phyloP scores from a whole-genome alignment of 2,329 filamentous ascomycete species.

The Verticillium alfalfae region DNA sequence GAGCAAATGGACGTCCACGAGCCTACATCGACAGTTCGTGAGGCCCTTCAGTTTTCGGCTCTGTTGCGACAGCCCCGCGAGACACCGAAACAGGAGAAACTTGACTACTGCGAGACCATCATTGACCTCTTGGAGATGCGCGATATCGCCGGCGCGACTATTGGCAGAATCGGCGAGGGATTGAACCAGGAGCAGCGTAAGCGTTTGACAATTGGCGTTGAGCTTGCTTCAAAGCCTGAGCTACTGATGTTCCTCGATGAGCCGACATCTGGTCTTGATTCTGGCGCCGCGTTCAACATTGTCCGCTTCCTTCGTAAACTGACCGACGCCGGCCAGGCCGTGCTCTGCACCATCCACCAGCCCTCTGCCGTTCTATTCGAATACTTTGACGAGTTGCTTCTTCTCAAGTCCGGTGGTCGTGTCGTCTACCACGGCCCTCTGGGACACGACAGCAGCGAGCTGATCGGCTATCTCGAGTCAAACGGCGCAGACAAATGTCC shows the following conservation, averaged over 20 bases:
- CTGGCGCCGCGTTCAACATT: slow-evolving; percentile 55
- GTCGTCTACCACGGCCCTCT: slow-evolving; percentile 50
- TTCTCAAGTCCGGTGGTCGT: slow-evolving; percentile 24
- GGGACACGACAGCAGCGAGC: slow-evolving; percentile 38
- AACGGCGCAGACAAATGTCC: slow-evolving; percentile 44
- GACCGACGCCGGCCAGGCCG: slow-evolving; percentile 52
- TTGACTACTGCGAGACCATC: slow-evolving; percentile 62
- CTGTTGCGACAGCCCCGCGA: slow-evolving; percentile 56
- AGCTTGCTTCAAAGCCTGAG: slow-evolving; percentile 51
- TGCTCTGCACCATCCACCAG: slow-evolving; percentile 28
- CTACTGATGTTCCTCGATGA: slow-evolving; percentile 63
- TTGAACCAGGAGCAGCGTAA: slow-evolving; percentile 56
- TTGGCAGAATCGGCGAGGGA: slow-evolving; percentile 54
- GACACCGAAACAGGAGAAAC: slow-evolving; percentile 54
- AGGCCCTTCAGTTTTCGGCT: slow-evolving; percentile 62
- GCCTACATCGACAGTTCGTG: slow-evolving; percentile 59
- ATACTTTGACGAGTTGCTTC: slow-evolving; percentile 11
- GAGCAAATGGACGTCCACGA: slow-evolving; percentile 66
- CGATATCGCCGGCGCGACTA: slow-evolving; percentile 59
- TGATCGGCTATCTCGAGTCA: slow-evolving; percentile 47
- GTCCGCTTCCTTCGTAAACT: slow-evolving; percentile 56
- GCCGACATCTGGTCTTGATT: slow-evolving; percentile 52
- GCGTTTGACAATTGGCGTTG: slow-evolving; percentile 50
- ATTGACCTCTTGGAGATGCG: slow-evolving; percentile 65
- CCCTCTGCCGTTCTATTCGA: slow-evolving; percentile 12